These are phyloP conservation scores for Leishmania major DNA, from an alignment of 208 protist species.

Conservation along the genomic window DNA sequence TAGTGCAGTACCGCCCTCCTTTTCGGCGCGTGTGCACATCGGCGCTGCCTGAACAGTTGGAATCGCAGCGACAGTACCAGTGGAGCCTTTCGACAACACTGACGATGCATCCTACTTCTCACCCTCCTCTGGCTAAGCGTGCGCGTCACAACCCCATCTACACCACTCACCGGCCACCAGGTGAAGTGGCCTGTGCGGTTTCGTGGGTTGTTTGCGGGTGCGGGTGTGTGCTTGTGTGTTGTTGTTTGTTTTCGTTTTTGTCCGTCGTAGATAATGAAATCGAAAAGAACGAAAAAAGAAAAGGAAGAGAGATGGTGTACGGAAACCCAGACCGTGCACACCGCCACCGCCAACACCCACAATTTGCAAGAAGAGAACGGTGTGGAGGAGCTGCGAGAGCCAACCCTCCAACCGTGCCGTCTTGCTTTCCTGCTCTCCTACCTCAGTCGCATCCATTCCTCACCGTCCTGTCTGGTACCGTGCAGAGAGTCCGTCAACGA, in stretches of 20 bases:
- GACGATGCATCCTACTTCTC: neutral
- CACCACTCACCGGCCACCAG: neutral
- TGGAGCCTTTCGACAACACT: neutral
- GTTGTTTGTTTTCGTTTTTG: neutral
- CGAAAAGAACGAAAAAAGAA: neutral
- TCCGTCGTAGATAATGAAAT: neutral
- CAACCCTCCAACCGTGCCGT: neutral
- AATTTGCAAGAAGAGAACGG: neutral
- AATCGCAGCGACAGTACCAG: neutral
- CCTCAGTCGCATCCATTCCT: neutral
- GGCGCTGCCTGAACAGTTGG: neutral
- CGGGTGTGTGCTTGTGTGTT: neutral
- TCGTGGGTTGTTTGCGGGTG: neutral
- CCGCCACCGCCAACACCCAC: neutral
- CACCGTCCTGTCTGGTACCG: neutral
- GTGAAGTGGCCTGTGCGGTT: neutral
- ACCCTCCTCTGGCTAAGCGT: neutral
- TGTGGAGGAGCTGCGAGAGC: neutral
- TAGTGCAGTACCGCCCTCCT: neutral
- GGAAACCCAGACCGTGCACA: neutral
- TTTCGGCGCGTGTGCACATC: neutral
- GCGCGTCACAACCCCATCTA: neutral
- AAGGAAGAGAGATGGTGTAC: neutral
- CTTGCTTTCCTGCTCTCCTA: neutral
- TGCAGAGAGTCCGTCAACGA: neutral